phyloP scores from a whole-genome alignment of 495 filamentous ascomycete genomes.

The Choiromyces venosus region DNA sequence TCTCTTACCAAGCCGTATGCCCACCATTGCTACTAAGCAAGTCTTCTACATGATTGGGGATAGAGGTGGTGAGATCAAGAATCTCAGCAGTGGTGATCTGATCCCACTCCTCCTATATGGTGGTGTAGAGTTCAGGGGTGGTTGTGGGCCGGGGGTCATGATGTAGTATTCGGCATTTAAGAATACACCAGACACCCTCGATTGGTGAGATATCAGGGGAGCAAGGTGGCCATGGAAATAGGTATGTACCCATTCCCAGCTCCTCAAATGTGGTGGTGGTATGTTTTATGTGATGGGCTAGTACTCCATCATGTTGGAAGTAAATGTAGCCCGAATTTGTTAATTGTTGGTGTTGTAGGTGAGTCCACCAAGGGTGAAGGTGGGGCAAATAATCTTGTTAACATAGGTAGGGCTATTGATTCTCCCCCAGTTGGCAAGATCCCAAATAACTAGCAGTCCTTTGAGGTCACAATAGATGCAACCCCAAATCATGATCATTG shows the following conservation, averaged over 20 bases:
- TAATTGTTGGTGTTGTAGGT: neutral
- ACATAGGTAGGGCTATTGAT: neutral
- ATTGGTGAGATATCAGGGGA: slow-evolving; percentile 18
- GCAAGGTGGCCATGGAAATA: slow-evolving; percentile 8
- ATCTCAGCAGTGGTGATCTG: slow-evolving; percentile 6
- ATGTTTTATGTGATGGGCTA: neutral
- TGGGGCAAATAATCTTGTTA: too few relatives aligned
- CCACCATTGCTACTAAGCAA: too few relatives aligned
- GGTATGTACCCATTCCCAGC: slow-evolving; percentile 2
- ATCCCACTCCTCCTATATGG: slow-evolving; percentile 13
- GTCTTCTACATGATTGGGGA: slow-evolving; percentile 15
- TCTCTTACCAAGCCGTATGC: too few relatives aligned
- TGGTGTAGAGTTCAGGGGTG: neutral
- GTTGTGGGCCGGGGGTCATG: neutral
- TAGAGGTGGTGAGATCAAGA: neutral
- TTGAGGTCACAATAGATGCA: neutral
- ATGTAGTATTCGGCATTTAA: slow-evolving; percentile 5
- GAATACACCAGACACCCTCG: slow-evolving; percentile 15
- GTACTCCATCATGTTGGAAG: slow-evolving; percentile 9
- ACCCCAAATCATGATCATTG: neutral
- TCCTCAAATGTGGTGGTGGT: neutral
- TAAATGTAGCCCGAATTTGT: slow-evolving; percentile 4
- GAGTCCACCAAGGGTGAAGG: neutral
- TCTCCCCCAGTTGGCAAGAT: neutral
- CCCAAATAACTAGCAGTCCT: neutral